These are phyloP conservation scores for Brasilioporus rufonigricans DNA, from an alignment of 768 basidiomycete genomes.

Conservation along the genomic window DNA sequence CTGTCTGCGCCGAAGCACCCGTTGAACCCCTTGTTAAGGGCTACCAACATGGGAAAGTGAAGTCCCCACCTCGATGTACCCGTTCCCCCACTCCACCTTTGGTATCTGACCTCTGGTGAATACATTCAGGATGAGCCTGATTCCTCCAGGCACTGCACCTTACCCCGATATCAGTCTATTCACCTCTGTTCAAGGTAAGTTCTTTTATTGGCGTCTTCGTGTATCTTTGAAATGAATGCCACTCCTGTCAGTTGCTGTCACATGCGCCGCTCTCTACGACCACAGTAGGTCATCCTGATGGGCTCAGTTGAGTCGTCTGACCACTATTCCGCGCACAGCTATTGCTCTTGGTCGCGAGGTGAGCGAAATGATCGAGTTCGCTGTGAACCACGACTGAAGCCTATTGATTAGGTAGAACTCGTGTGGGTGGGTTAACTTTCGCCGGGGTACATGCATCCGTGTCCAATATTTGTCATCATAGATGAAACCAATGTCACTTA, in stretches of 20 bases:
- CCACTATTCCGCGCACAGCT: constrained; percentile 6
- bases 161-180: constrained; percentile 11
- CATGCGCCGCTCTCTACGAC: constrained; percentile 28
- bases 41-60: background rate
- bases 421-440: constrained; percentile 28
- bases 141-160: constrained; percentile 7
- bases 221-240: constrained; percentile 1
- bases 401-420: constrained; percentile 24
- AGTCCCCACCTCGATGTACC: background rate
- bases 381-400: background rate
- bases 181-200: constrained; percentile 24
- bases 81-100: background rate
- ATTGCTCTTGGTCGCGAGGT: constrained; percentile 30
- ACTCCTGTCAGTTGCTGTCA: constrained; percentile 26
- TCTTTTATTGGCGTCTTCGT: background rate
- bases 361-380: constrained; percentile 1
- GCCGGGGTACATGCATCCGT: background rate
- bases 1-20: constrained; percentile 1
- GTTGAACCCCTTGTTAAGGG: constrained; percentile 13
- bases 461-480: constrained; percentile 5
- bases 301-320: background rate
- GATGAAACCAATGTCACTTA: constrained; percentile 26
- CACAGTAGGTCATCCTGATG: constrained; percentile 18
- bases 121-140: constrained; percentile 21
- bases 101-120: constrained; percentile 1